phyloP scores from a whole-genome alignment of 163 green algal species.

The Chloromonas sp. region DNA sequence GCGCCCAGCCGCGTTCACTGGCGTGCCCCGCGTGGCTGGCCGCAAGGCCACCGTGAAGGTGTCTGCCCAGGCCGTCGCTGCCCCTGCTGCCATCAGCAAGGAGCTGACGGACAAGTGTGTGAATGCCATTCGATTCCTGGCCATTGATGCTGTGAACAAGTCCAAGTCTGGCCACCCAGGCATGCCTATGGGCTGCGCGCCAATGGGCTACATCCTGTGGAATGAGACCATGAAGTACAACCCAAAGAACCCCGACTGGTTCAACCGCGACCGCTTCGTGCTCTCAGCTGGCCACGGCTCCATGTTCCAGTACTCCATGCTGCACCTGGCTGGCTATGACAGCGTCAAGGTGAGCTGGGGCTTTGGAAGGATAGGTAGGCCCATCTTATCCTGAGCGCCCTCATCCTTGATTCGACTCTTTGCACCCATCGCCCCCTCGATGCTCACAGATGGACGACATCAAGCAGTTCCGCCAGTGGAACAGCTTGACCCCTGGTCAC shows the following conservation, averaged over 20 bases:
- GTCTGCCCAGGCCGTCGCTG: constrained; percentile 18
- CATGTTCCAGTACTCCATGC: constrained; percentile 95
- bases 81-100: constrained; percentile 22
- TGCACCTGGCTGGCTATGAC: constrained; percentile 95
- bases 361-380: not conserved
- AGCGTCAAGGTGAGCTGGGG: constrained; percentile 59
- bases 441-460: constrained; percentile 88
- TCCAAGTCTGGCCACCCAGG: constrained; percentile 98
- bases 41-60: constrained; percentile 4
- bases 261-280: constrained; percentile 97
- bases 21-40: not conserved
- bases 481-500: constrained; percentile 89
- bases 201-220: constrained; percentile 88
- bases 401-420: not conserved
- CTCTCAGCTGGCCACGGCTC: constrained; percentile 95
- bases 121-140: constrained; percentile 95
- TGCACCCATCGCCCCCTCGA: not conserved
- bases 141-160: constrained; percentile 98
- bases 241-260: constrained; percentile 87
- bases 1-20: not conserved
- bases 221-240: constrained; percentile 93
- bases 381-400: constrained; percentile 3
- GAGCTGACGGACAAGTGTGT: constrained; percentile 65
- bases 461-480: constrained; percentile 94
- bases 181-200: constrained; percentile 95